Evolutionary conservation across 257 asterid species (phyloP).

Genomic region (Avicennia marina): DNA sequence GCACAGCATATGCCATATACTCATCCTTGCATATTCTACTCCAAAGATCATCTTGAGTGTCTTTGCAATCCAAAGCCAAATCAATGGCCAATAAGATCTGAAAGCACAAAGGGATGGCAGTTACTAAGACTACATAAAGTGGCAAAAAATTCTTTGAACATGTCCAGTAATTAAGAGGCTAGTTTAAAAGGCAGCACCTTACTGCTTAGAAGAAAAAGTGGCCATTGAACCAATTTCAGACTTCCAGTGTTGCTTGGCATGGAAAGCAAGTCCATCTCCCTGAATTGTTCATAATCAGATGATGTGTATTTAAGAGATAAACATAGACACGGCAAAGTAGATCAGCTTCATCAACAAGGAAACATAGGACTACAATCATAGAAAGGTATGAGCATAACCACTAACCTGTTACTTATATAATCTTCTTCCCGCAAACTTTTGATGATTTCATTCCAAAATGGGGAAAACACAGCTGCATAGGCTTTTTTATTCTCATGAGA

Average conservation of each 20-base stretch:
- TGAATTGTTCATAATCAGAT: constrained; percentile 19
- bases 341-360: constrained; percentile 10
- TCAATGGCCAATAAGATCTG: constrained; percentile 94
- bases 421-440: constrained; percentile 97
- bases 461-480: constrained; percentile 82
- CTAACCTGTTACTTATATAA: constrained; percentile 81
- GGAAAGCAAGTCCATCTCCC: constrained; percentile 98
- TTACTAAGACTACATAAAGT: background rate
- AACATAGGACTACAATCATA: constrained; percentile 5
- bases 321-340: background rate
- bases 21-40: constrained; percentile 83
- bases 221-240: constrained; percentile 92
- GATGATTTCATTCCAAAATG: constrained; percentile 96
- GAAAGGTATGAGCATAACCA: constrained; percentile 12
- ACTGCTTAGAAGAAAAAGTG: constrained; percentile 93
- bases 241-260: constrained; percentile 98
- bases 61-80: constrained; percentile 97
- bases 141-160: background rate
- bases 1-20: constrained; percentile 97
- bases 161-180: background rate
- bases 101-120: constrained; percentile 12
- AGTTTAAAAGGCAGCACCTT: constrained; percentile 48
- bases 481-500: constrained; percentile 65
- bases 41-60: constrained; percentile 89
- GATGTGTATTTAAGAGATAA: background rate